Evolutionary conservation across 2,329 filamentous ascomycete species (phyloP).

Genomic region (Lachnellula arida): DNA sequence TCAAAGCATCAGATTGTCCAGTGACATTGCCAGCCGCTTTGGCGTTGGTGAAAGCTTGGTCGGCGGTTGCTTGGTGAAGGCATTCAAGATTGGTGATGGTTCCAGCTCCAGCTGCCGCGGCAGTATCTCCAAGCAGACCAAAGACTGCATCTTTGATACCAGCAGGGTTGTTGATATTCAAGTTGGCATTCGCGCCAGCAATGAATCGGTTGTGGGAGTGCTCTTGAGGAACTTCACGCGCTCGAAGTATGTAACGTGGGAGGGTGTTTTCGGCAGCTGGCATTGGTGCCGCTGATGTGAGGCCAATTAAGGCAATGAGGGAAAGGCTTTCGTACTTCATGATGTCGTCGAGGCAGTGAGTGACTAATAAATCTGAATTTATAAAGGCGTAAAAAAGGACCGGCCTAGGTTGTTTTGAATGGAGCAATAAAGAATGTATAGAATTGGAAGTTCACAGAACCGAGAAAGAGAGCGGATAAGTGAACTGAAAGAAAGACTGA

Average conservation of each 20-base stretch:
- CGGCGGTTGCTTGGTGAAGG: constrained; percentile 53
- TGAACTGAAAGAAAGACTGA: constrained; percentile 25
- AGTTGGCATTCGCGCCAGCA: constrained; percentile 38
- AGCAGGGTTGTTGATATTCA: constrained; percentile 46
- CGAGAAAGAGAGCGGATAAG: constrained; percentile 28
- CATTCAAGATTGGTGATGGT: constrained; percentile 50
- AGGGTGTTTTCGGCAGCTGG: constrained; percentile 23
- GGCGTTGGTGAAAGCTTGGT: constrained; percentile 58
- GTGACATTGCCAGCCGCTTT: constrained; percentile 50
- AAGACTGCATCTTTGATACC: constrained; percentile 46
- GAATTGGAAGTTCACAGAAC: constrained; percentile 32
- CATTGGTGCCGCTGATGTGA: constrained; percentile 28
- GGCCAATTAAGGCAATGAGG: constrained; percentile 28
- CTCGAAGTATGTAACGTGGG: constrained; percentile 28
- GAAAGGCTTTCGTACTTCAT: constrained; percentile 33
- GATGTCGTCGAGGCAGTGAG: constrained; percentile 20
- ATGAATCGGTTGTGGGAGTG: constrained; percentile 50
- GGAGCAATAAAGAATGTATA: constrained; percentile 27
- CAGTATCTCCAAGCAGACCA: constrained; percentile 47
- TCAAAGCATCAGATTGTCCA: constrained; percentile 48
- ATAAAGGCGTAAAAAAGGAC: constrained; percentile 24
- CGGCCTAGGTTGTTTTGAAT: constrained; percentile 24
- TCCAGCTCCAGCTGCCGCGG: constrained; percentile 45
- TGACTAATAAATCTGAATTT: constrained; percentile 2
- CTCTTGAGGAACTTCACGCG: constrained; percentile 53